Base-by-base conservation (phyloP, 331 rosid genomes). In the Arachis monticola region DNA sequence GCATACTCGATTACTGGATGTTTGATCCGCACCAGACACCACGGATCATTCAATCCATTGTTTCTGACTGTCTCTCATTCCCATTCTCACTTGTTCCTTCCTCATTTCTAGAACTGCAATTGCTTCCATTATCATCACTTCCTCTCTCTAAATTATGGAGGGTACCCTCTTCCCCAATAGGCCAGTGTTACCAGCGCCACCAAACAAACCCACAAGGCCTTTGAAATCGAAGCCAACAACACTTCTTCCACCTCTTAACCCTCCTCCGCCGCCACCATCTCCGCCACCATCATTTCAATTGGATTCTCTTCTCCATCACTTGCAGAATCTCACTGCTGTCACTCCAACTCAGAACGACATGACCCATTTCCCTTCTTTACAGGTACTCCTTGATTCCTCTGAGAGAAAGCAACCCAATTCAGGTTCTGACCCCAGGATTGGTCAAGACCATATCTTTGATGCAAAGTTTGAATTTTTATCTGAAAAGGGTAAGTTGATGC, bases 231-330 rank as follows among this genome's bases (percentile, higher is more conserved):
- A 83, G 59, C 74, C 93, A 38, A 78, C 93, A 22, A 79, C 86
- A 1, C 51, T 86, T 46, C 76, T 86, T 30, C 89, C 90, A 5
- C 79, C 84, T 38, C 83, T 86, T n/a, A 4, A 76, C 6, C 76
- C 88, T 17, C 81, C 88, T 10, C 80, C 89, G 1, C 83, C 60
- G 6, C 13, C 88, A 57, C 44, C 92, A 67, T 80, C 93, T 78
- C 62, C 93, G 1, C 27, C 58, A 77, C 61, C 87, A 72, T 27
- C 94, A 4, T 51, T 72, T 6, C 88, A 57, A 11, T 32, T 85
- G 3, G 88, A 85, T 79, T 76, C 84, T 7, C 86, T 85, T 67
- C 89, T 95, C 46, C 93, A 92, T 5, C 97, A 91, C 61, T 96
- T 93, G 17, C 86, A 83, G 0, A 90, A 74, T 46, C 87, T 75